Evolutionary conservation across 257 asterid species (phyloP).

Genomic region (Vinca minor): DNA sequence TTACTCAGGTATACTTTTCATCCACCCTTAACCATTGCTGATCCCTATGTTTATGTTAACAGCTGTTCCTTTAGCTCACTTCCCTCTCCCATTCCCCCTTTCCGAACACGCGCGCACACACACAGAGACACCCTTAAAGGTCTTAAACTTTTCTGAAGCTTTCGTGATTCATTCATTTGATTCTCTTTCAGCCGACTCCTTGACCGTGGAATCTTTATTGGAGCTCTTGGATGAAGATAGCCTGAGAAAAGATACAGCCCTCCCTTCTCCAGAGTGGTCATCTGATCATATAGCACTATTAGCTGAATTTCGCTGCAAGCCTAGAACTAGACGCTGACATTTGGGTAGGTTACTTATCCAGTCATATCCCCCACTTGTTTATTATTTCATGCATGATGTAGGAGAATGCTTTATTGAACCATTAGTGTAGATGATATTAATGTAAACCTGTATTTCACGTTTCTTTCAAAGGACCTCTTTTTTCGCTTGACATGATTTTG

Average conservation of each 20-base stretch:
- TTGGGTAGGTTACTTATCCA: constrained; percentile 24
- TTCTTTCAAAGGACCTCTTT: not conserved
- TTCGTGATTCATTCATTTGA: not conserved
- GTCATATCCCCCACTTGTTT: not conserved
- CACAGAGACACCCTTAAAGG: too few species aligned
- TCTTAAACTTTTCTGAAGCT: not conserved
- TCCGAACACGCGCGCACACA: too few species aligned
- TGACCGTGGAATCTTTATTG: constrained; percentile 81
- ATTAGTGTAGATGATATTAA: not conserved
- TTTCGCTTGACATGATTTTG: not conserved
- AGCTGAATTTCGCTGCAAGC: constrained; percentile 91
- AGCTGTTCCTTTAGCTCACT: not conserved
- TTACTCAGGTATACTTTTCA: constrained; percentile 61
- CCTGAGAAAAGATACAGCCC: constrained; percentile 90
- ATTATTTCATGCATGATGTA: not conserved
- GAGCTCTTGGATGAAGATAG: constrained; percentile 96
- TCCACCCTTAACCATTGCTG: not conserved
- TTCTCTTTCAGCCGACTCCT: constrained; percentile 61
- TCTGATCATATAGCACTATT: constrained; percentile 95
- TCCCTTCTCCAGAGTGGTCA: constrained; percentile 99
- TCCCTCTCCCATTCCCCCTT: not conserved
- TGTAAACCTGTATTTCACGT: not conserved
- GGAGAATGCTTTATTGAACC: not conserved
- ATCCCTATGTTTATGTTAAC: not conserved
- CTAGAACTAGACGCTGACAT: constrained; percentile 62